Base-by-base conservation (phyloP, 1,139 yeast genomes). In the Yamadazyma friedrichii region DNA sequence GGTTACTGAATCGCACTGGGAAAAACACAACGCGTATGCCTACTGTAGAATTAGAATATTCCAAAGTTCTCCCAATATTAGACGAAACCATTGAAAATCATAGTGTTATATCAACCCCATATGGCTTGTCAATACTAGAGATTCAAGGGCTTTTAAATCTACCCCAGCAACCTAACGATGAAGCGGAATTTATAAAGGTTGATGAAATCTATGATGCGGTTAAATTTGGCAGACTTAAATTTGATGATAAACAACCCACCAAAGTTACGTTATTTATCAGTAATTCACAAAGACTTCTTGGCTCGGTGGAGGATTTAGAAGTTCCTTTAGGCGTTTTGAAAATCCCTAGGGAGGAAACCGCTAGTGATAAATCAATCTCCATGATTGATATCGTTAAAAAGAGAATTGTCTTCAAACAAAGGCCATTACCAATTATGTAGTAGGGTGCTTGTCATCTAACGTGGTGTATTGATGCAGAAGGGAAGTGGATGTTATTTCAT, bases 371-470 rank as follows among this genome's bases (percentile, higher is more conserved):
- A 11, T 24, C 32, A 6, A 40, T 50, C 6, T 33, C 45, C 4
- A 64, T 84, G 52, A 61, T 80, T n/a, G 91, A 84, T 56, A 61
- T 84, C 1, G 70, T 84, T 8, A 62, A 61, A 30, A 71, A 74
- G 42, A 82, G 82, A 53, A 58, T 83, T 15, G 67, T 82, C 6
- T 84, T 84, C 54, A 77, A 73, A 42, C 76, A 78, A 31, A 67
- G 93, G 46, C 91, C 93, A 0, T 64, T 84, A 42, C 93, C 93
- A 3, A 81, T 84, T 39, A 84, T 84, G 89, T 83, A 58, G 17
- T 6, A 5, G n/a, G n/a, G n/a, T n/a, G n/a, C n/a, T n/a, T n/a
- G n/a, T n/a, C n/a, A n/a, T n/a, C n/a, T n/a, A n/a, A n/a, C n/a
- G n/a, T n/a, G n/a, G n/a, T n/a, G n/a, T n/a, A n/a, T n/a, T n/a